Percentiles rank a stretch among this genome's conserved stretches.
These are phyloP conservation scores for Fraxinus pennsylvanica DNA, from an alignment of 257 asterid genomes.

Conservation along the genomic window DNA sequence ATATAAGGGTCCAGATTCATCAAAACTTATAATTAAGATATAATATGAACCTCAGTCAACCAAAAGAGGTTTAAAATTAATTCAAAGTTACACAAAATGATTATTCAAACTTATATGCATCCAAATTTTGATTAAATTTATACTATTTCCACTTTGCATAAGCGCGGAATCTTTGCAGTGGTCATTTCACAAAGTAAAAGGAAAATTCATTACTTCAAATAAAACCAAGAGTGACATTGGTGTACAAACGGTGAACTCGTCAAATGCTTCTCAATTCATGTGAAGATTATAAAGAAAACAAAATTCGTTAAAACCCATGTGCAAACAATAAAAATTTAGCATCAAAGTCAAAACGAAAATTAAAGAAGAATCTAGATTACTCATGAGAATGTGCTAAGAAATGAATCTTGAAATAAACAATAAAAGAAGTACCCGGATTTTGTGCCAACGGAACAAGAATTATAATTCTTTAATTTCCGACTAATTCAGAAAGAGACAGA, in stretches of 20 bases:
- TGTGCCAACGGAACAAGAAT: background rate
- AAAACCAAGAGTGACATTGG: background rate
- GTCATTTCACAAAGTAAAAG: no score
- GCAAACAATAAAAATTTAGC: background rate
- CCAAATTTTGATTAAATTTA: background rate
- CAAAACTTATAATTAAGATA: no score
- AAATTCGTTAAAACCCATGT: background rate
- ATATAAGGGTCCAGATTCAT: background rate
- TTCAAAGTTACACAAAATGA: background rate
- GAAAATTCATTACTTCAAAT: background rate
- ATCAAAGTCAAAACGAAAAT: slow-evolving; percentile 7
- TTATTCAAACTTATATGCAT: background rate
- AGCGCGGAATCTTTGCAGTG: background rate
- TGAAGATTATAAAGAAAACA: background rate
- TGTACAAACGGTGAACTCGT: background rate
- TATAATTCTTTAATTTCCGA: background rate
- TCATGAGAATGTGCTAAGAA: background rate
- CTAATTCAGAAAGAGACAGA: background rate
- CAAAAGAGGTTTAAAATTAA: background rate
- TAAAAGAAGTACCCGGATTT: background rate
- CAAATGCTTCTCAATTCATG: background rate
- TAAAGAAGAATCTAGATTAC: background rate
- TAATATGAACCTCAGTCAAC: background rate
- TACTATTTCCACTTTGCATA: background rate
- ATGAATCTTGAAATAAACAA: background rate